These are phyloP conservation scores for Zymoseptoria tritici DNA, from an alignment of 2,329 filamentous ascomycete genomes.

Conservation along the genomic window DNA sequence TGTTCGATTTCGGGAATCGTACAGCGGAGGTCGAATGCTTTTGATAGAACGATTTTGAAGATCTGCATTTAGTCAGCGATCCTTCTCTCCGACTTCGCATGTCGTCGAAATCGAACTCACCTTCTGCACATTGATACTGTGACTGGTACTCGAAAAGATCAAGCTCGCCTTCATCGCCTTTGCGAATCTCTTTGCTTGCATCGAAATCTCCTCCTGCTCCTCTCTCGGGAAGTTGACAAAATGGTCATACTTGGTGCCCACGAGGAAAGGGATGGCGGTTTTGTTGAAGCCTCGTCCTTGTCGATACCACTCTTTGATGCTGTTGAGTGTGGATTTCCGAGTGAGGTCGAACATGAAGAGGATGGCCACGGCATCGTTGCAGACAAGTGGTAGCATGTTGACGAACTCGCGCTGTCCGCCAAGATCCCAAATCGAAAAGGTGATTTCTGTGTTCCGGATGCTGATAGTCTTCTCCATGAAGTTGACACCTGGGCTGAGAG, in stretches of 20 bases:
- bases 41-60: conserved; percentile 98
- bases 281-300: conserved; percentile 99
- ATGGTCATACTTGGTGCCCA: conserved; percentile 98
- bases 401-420: conserved; percentile 98
- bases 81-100: background rate
- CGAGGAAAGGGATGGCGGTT: conserved; percentile 95
- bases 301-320: conserved; percentile 99
- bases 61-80: conserved; percentile 53
- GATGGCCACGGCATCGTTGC: conserved; percentile 97
- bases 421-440: conserved; percentile 98
- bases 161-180: conserved; percentile 97
- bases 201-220: conserved; percentile 97
- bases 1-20: conserved; percentile 99
- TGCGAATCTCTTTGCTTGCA: conserved; percentile 92
- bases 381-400: conserved; percentile 98
- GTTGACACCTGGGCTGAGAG: conserved; percentile 64
- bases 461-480: conserved; percentile 99
- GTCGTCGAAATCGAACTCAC: conserved; percentile 40
- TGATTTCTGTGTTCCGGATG: conserved; percentile 98
- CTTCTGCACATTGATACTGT: conserved; percentile 99
- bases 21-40: conserved; percentile 97
- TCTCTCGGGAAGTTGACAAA: conserved; percentile 98
- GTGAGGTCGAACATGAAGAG: conserved; percentile 99
- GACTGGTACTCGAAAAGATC: conserved; percentile 97
- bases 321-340: conserved; percentile 95